These are phyloP conservation scores for Strobilomyces confusus DNA, from an alignment of 768 basidiomycete species.

Conservation along the genomic window DNA sequence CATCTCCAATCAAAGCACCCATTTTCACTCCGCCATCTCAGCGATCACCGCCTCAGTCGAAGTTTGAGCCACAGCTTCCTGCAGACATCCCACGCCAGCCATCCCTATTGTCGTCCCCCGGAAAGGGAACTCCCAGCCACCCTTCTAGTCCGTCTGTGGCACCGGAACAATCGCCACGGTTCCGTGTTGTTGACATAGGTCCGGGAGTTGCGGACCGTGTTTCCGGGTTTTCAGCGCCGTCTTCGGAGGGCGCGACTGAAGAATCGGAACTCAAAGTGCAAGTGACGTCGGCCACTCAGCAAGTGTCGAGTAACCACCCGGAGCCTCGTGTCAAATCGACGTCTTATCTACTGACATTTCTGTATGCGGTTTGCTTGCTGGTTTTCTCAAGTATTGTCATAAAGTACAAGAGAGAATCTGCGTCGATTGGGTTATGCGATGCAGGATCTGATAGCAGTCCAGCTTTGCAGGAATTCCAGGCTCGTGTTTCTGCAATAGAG, in stretches of 20 bases:
- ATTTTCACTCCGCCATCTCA: slow-evolving; percentile 19
- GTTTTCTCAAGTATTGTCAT: slow-evolving; percentile 33
- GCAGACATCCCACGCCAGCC: slow-evolving; percentile 33
- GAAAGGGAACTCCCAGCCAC: slow-evolving; percentile 11
- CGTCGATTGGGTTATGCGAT: slow-evolving; percentile 75
- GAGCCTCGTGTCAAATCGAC: slow-evolving; percentile 15
- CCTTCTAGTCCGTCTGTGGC: slow-evolving; percentile 12
- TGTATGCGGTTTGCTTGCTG: slow-evolving; percentile 37
- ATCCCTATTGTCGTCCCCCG: slow-evolving; percentile 12
- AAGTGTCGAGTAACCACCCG: slow-evolving; percentile 31
- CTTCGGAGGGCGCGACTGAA: slow-evolving; percentile 18
- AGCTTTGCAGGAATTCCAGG: slow-evolving; percentile 46
- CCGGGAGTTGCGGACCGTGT: background rate
- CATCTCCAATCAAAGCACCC: slow-evolving; percentile 36
- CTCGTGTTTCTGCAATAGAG: slow-evolving; percentile 43
- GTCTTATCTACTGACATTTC: slow-evolving; percentile 39
- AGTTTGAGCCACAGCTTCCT: slow-evolving; percentile 53
- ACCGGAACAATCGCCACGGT: slow-evolving; percentile 8
- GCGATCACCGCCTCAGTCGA: slow-evolving; percentile 49
- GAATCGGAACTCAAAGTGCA: slow-evolving; percentile 20
- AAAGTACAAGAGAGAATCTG: slow-evolving; percentile 64
- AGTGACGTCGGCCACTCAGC: slow-evolving; percentile 34
- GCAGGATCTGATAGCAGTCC: slow-evolving; percentile 56
- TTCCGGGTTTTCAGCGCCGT: slow-evolving; percentile 1
- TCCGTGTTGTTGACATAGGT: slow-evolving; percentile 3